A percentile compares a stretch with the other conserved stretches of the same genome.
Evolutionary conservation across 768 basidiomycete genomes (phyloP).

Genomic region (Pholiota microspora): DNA sequence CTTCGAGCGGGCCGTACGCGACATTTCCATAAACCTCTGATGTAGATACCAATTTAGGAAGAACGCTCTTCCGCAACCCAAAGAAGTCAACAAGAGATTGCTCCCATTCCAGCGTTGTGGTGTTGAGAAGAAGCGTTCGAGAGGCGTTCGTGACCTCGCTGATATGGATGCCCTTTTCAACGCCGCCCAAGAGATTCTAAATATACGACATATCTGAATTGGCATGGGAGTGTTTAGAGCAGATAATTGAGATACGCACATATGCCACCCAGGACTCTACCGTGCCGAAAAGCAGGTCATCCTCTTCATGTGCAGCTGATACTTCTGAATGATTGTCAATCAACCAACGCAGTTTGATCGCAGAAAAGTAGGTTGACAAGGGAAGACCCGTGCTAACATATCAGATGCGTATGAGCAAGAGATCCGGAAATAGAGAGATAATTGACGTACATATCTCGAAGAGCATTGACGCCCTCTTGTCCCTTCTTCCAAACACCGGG

Average conservation of each 20-base stretch:
- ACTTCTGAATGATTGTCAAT: constrained; percentile 83
- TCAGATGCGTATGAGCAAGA: background rate
- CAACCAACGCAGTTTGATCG: constrained; percentile 96
- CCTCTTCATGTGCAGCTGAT: constrained; percentile 70
- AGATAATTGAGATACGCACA: constrained; percentile 40
- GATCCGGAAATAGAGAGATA: background rate
- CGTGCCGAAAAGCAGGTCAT: constrained; percentile 88
- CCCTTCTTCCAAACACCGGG: constrained; percentile 70
- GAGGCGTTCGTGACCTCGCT: constrained; percentile 96
- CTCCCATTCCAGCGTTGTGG: constrained; percentile 82
- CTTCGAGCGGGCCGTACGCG: constrained; percentile 60
- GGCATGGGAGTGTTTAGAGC: constrained; percentile 13
- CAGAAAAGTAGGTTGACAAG: constrained; percentile 98
- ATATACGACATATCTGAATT: constrained; percentile 3
- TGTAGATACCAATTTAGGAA: constrained; percentile 87
- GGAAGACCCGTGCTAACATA: constrained; percentile 80
- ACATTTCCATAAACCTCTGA: constrained; percentile 91
- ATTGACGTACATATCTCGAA: constrained; percentile 62
- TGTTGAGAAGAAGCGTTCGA: constrained; percentile 88
- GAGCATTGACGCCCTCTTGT: constrained; percentile 58
- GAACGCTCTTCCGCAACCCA: constrained; percentile 67
- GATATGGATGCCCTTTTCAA: constrained; percentile 68
- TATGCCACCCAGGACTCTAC: constrained; percentile 97
- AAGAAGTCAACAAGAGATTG: constrained; percentile 84
- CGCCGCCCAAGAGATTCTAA: constrained; percentile 84